These are phyloP conservation scores for Erysimum cheiranthoides DNA, from an alignment of 345 rosid genomes.

Conservation along the genomic window DNA sequence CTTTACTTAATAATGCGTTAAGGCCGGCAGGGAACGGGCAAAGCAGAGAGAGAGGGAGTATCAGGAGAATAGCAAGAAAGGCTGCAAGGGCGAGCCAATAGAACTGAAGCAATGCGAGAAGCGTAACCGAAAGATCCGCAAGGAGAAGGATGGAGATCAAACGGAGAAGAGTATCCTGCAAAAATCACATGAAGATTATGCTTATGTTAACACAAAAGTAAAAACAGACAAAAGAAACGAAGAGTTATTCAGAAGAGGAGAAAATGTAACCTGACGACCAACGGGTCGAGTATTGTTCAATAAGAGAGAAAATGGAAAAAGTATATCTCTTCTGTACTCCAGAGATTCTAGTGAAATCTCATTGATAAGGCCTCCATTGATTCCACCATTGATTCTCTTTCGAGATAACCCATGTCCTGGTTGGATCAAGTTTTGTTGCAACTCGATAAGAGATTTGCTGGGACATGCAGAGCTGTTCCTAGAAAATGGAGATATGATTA, in stretches of 20 bases:
- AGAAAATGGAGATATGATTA: slow-evolving; percentile 36
- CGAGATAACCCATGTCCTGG: slow-evolving; percentile 74
- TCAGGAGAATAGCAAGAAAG: slow-evolving; percentile 83
- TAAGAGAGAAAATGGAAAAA: slow-evolving; percentile 79
- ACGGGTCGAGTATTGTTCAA: slow-evolving; percentile 86
- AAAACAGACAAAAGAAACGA: background rate
- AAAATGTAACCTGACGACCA: slow-evolving; percentile 77
- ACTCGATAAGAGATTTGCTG: slow-evolving; percentile 57
- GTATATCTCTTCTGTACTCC: slow-evolving; percentile 71
- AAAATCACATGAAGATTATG: slow-evolving; percentile 13
- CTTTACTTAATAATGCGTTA: slow-evolving; percentile 94
- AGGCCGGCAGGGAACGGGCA: slow-evolving; percentile 95
- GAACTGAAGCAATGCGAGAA: slow-evolving; percentile 84
- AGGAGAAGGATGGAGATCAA: slow-evolving; percentile 80
- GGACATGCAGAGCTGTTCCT: slow-evolving; percentile 60
- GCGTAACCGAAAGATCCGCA: slow-evolving; percentile 85
- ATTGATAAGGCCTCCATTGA: slow-evolving; percentile 86
- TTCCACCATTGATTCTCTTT: slow-evolving; percentile 86
- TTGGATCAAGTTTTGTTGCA: slow-evolving; percentile 61
- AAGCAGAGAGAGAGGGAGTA: slow-evolving; percentile 89
- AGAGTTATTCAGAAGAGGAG: slow-evolving; percentile 10
- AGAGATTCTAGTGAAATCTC: slow-evolving; percentile 73
- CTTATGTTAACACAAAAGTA: slow-evolving; percentile 10
- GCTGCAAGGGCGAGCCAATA: slow-evolving; percentile 92
- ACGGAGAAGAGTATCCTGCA: slow-evolving; percentile 85